Percentiles rank a stretch among this genome's conserved stretches.
Conservation (phyloP, 2,329 filamentous ascomycete genomes). For the Epichloe brachyelytri region DNA sequence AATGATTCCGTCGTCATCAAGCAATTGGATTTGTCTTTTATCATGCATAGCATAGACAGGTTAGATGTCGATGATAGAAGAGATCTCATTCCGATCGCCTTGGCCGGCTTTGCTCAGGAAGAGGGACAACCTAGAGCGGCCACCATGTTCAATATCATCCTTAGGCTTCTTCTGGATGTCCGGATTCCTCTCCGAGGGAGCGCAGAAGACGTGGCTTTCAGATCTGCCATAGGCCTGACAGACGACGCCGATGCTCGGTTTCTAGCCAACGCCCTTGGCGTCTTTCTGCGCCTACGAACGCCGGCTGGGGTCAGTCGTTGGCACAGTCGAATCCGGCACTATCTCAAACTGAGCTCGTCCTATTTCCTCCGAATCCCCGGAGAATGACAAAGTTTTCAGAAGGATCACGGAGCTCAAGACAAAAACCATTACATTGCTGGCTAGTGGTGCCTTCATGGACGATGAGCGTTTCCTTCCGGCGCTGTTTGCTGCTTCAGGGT, state of each 20-base stretch:
- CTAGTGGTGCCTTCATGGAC: constrained; percentile 77
- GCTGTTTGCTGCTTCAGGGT: constrained; percentile 69
- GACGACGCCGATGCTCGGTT: constrained; percentile 58
- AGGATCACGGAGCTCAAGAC: constrained; percentile 33
- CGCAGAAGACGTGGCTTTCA: constrained; percentile 60
- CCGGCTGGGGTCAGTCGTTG: constrained; percentile 20
- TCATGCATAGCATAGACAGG: constrained; percentile 61
- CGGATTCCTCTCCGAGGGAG: constrained; percentile 64
- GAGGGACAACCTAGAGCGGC: constrained; percentile 23
- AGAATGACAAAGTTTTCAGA: constrained; percentile 46
- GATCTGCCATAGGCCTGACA: constrained; percentile 51
- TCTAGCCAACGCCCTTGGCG: constrained; percentile 62
- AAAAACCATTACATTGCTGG: constrained; percentile 56
- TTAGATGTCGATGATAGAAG: constrained; percentile 47
- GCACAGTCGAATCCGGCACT: constrained; percentile 21
- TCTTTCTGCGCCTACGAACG: constrained; percentile 44
- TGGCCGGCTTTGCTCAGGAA: constrained; percentile 20
- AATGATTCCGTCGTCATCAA: constrained; percentile 61
- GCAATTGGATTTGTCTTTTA: constrained; percentile 79
- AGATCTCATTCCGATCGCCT: constrained; percentile 50
- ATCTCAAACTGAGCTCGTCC: constrained; percentile 15
- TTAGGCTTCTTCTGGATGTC: constrained; percentile 61
- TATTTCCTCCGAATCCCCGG: constrained; percentile 28
- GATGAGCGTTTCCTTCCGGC: constrained; percentile 73
- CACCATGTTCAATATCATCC: constrained; percentile 68